Base-by-base conservation (phyloP, 2,329 filamentous ascomycete genomes). In the Colletotrichum tanaceti region DNA sequence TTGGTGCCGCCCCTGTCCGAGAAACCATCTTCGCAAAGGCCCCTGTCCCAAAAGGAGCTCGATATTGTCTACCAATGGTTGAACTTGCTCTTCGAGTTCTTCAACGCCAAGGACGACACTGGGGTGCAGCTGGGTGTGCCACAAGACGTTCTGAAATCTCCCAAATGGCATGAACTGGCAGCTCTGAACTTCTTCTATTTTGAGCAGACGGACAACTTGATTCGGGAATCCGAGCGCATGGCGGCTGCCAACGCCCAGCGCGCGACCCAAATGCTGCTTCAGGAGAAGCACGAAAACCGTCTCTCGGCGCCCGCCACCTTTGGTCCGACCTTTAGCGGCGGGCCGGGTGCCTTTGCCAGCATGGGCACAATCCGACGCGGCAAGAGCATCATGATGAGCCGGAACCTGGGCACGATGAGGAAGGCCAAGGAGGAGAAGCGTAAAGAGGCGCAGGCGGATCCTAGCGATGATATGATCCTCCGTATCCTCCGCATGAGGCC, bases 151-250 rank as follows among this genome's bases (percentile, higher is more conserved):
- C 87, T 99, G 76, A 97, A 97, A 81, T 97, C 93, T 73, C 93
- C 95, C 76, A 99, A 99, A 86, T 99, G 97, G 84, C 94, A 98
- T 83, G 96, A 99, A 79, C 89, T 99, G 62, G 93, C 96, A 72
- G 95, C 93, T 71, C 87, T 99, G 71, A 97, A 97, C 83, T 99
- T 98, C 86, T 99, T 98, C 85, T 99, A 99, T 83, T 97, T 96
- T 76, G 94, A 98, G 75, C 88, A 91, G 39, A 97, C 94, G 1
- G 93, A 97, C 70, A 94, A 92, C 74, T 87, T 99, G 14, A 93
- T 98, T 74, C 91, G 95, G 58, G 97, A 93, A n/a, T 97, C 93
- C 3, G 96, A 99, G 80, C 89, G 93, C 64, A 99, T 99, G 92
- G 95, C 94, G 4, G 91, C 93, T 2, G 93, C 94, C 47, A 97